A percentile compares a stretch with the other conserved stretches of the same genome.
phyloP scores from a whole-genome alignment of 192 early-diverging fungal species.

The Gigaspora rosea region DNA sequence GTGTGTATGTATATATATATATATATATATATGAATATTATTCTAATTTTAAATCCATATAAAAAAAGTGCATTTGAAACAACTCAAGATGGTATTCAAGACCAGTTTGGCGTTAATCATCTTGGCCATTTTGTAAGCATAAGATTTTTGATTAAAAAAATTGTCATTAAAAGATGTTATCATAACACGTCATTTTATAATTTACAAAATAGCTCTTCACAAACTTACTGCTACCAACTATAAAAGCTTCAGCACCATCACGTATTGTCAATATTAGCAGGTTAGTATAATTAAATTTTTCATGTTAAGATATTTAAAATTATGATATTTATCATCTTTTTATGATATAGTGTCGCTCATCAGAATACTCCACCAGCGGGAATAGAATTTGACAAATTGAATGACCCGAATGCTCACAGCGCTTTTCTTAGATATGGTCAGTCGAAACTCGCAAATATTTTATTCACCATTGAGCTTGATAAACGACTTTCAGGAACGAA shows the following conservation, averaged over 20 bases:
- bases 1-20: neutral
- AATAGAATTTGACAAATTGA: slow-evolving; percentile 46
- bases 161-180: neutral
- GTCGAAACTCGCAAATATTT: slow-evolving; percentile 58
- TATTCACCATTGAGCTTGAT: slow-evolving; percentile 53
- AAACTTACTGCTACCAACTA: slow-evolving; percentile 38
- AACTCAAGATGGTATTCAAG: too few species aligned
- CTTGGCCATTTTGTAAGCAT: slow-evolving; percentile 39
- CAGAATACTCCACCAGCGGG: slow-evolving; percentile 35
- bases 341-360: slow-evolving; percentile 45
- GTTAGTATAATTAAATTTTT: neutral
- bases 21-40: neutral
- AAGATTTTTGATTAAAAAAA: neutral
- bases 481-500: slow-evolving; percentile 33
- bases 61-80: slow-evolving; percentile 39
- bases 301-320: neutral
- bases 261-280: slow-evolving; percentile 48
- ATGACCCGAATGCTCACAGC: slow-evolving; percentile 38
- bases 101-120: slow-evolving; percentile 51
- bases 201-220: slow-evolving; percentile 37
- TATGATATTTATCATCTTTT: slow-evolving; percentile 35
- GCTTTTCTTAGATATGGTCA: slow-evolving; percentile 46
- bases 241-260: slow-evolving; percentile 31
- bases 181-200: neutral
- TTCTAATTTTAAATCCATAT: slow-evolving; percentile 23